phyloP scores from a whole-genome alignment of 192 early-diverging fungal species.

The Kappamyces sp. region DNA sequence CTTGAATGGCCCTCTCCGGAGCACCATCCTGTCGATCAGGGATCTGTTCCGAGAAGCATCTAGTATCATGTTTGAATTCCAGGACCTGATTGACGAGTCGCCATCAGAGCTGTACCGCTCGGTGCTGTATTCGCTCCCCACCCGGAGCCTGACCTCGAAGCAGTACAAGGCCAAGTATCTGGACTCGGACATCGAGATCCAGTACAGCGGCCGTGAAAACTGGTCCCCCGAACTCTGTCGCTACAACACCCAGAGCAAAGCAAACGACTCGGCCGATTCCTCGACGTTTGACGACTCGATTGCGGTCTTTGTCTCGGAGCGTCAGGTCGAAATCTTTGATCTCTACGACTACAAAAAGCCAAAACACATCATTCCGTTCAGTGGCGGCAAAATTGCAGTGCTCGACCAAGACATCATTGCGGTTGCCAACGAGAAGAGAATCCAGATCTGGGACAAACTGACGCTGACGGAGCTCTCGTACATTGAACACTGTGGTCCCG shows the following conservation, averaged over 20 bases:
- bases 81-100: neutral
- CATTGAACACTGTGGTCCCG: too few relatives aligned
- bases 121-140: neutral
- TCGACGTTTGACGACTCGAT: too few relatives aligned
- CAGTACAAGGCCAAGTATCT: neutral
- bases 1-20: too few relatives aligned
- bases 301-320: too few relatives aligned
- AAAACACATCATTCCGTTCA: neutral
- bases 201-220: neutral
- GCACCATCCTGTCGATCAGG: neutral
- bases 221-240: neutral
- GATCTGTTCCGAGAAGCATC: conserved; percentile 1
- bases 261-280: too few relatives aligned
- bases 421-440: too few relatives aligned
- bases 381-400: neutral
- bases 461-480: too few relatives aligned
- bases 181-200: neutral
- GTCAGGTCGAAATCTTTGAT: neutral
- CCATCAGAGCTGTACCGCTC: neutral
- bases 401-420: too few relatives aligned
- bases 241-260: neutral
- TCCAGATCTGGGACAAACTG: too few relatives aligned
- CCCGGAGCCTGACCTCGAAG: neutral
- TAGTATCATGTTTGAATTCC: neutral
- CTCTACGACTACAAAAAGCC: neutral